Conservation (phyloP, 179 eudicot species). For the Gypsophila paniculata region DNA sequence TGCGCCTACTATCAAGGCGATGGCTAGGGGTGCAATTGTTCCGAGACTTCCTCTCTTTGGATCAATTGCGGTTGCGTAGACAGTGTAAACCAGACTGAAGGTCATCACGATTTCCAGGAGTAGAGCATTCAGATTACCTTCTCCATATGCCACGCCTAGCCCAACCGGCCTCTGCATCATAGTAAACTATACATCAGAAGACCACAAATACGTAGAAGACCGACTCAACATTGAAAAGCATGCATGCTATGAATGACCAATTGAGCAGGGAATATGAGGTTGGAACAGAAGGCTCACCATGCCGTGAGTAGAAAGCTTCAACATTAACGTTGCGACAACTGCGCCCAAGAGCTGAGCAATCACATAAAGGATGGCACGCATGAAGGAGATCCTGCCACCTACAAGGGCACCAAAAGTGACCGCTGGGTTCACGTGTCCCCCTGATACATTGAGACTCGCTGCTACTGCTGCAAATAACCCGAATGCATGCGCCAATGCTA, state of each 20-base stretch:
- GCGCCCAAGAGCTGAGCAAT: conserved; percentile 80
- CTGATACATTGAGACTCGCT: conserved; percentile 72
- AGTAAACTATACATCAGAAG: too few species aligned
- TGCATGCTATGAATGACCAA: too few species aligned
- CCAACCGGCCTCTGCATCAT: conserved; percentile 64
- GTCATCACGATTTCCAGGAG: conserved; percentile 54
- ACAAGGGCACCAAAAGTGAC: conserved; percentile 86
- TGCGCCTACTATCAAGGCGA: conserved; percentile 64
- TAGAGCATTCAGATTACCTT: conserved; percentile 54
- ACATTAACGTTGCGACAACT: conserved; percentile 55
- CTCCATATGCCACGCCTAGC: conserved; percentile 57
- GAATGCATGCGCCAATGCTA: conserved; percentile 69
- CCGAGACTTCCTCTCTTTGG: conserved; percentile 77
- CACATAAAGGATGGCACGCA: conserved; percentile 77
- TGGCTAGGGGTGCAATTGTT: conserved; percentile 71
- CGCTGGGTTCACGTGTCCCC: conserved; percentile 88
- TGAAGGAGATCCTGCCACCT: conserved; percentile 69
- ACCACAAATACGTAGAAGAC: too few species aligned
- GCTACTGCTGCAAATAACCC: conserved; percentile 80
- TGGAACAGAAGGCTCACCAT: conserved; percentile 33
- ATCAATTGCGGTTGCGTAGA: conserved; percentile 45
- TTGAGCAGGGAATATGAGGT: too few species aligned
- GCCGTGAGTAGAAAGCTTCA: conserved; percentile 67
- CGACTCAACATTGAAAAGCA: too few species aligned
- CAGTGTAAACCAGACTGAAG: conserved; percentile 48